phyloP scores from a whole-genome alignment of 1,284 basidiomycete genomes.

The Volvariella surrecta region DNA sequence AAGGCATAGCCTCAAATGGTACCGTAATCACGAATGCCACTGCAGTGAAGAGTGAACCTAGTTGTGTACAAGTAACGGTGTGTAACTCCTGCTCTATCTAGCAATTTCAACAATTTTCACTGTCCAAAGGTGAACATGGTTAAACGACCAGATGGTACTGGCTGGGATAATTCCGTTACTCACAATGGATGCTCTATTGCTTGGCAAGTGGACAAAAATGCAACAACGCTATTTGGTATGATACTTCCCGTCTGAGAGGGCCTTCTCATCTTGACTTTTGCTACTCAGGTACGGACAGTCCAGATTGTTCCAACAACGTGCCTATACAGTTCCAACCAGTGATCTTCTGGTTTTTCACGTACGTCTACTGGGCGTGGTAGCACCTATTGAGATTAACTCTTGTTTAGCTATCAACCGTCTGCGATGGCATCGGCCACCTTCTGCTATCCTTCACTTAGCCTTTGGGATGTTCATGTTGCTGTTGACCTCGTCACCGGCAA shows the following conservation, averaged over 20 bases:
- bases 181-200: conserved; percentile 29
- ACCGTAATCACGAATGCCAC: conserved; percentile 39
- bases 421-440: conserved; percentile 32
- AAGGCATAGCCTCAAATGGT: conserved; percentile 19
- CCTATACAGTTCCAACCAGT: conserved; percentile 34
- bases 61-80: conserved; percentile 32
- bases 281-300: conserved; percentile 21
- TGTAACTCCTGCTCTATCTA: conserved; percentile 9
- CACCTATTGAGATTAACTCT: neutral
- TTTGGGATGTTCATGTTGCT: conserved; percentile 30
- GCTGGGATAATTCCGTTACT: conserved; percentile 34
- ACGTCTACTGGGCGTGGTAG: conserved; percentile 10
- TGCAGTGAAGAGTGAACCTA: conserved; percentile 33
- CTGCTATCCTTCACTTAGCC: conserved; percentile 32
- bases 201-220: conserved; percentile 30
- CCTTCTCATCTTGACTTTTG: neutral
- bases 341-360: conserved; percentile 51
- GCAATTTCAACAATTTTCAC: neutral
- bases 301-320: conserved; percentile 16
- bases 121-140: conserved; percentile 21
- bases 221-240: conserved; percentile 33
- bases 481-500: conserved; percentile 30
- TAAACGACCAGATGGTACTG: conserved; percentile 16
- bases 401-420: conserved; percentile 21
- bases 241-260: neutral